Base-by-base conservation (phyloP, 2,329 filamentous ascomycete species). In the Fusarium robinianum region DNA sequence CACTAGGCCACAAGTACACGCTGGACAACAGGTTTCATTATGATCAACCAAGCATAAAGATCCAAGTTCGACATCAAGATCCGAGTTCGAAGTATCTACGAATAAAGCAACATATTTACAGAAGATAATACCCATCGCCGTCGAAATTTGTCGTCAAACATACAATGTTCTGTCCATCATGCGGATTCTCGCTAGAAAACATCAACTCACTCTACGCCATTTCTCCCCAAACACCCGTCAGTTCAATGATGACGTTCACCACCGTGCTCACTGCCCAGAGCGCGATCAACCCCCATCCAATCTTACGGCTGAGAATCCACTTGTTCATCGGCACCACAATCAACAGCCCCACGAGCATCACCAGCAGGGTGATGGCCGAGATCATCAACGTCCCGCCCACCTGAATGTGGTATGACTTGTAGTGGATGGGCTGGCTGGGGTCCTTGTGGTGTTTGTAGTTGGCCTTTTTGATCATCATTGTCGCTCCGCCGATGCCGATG, bases 401-500 rank as follows among this genome's bases (percentile, higher is more conserved):
- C 53, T 89, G 80, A 46, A 99, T 88, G 41, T 83, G 78, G 65
- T 96, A 97, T 1, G 88, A 82, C 56, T 84, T 81, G 65, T 90
- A 91, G 41, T 76, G 72, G 43, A 87, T 68, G 5, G 81, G 78
- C 46, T 74, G 71, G 12, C 81, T 73, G 0, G 88, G 88, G 60
- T 92, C 84, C 55, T 85, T 84, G 18, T 73, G 69, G 49, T 88
- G 82, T 38, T 76, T 75, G 51, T 81, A 76, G 57, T 86, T 80
- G 12, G 86, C 87, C 21, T 81, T 78, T 41, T 79, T 78, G 11
- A 95, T 76, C 43, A 88, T 91, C 79, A 96, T 94, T 65, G 91
- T 95, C 25, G 89, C 79, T 11, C 94, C 94, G 17, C 87, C 88
- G 4, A 97, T 75, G n/a, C 94, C 94, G 38, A 99, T 91, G 1